Base-by-base conservation (phyloP, 129 eudicot genomes). In the Lactuca saligna region DNA sequence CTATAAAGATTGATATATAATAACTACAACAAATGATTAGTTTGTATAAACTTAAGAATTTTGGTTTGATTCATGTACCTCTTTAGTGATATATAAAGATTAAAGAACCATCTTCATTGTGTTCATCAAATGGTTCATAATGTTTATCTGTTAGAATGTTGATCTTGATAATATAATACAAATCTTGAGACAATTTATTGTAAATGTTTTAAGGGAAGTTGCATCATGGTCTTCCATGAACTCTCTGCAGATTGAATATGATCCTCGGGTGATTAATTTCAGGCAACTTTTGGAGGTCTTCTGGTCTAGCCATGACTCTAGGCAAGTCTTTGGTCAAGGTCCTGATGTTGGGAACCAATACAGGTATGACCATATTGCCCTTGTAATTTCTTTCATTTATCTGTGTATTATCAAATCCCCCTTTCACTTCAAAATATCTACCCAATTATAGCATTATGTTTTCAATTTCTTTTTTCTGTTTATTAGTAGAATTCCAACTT, bases 271-370 rank as follows among this genome's bases (percentile, higher is more conserved):
- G 81, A 83, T 89, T 55, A 85, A 70, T 79, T 94, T 79, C 84
- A 82, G 87, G 81, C 90, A 94, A 72, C 90, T 94, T 75, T 77
- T 94, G 84, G 99, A 94, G 81, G 97, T 94, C 44, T 94, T 94
- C 68, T 94, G 97, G 99, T 76, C 86, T 8, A 89, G 95, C 76
- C 97, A 94, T 54, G 97, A 94, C 69, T 85, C 95, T 53, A 90
- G 97, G 80, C 97, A 94, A 80, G 99, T 89, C 20, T 94, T 94
- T 75, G 99, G 99, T 37, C 99, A 94, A 81, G 99, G 99, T 72
- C 99, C 97, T 73, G 97, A 94, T 80, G 99, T 94, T 17, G 99
- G 99, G 57, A 87, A 82, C 63, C 99, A 94, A 66, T 94, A 89
- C 85, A 87, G 97, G 97, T 89, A 25, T 35, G 38, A 46, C 49